Percentiles rank a stretch among this genome's conserved stretches.
These are phyloP conservation scores for Aureoboletus auriporus DNA, from an alignment of 768 basidiomycete genomes.

Conservation along the genomic window DNA sequence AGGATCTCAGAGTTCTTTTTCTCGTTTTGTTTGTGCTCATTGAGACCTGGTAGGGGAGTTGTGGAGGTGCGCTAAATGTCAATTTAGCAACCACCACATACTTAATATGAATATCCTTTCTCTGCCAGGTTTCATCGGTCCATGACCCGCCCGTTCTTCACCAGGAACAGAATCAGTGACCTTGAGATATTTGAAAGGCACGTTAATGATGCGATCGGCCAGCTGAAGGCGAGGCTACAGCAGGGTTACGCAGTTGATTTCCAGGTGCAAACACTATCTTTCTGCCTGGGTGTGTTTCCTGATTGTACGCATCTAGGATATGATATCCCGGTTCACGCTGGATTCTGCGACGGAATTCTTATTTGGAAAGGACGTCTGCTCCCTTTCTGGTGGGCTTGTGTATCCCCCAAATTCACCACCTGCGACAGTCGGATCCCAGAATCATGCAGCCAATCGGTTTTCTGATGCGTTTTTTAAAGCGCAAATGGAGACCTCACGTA, in stretches of 20 bases:
- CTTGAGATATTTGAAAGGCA: conserved; percentile 55
- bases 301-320: conserved; percentile 34
- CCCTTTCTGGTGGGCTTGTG: conserved; percentile 44
- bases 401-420: conserved; percentile 36
- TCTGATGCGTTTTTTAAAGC: conserved; percentile 47
- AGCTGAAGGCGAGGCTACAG: conserved; percentile 38
- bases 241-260: conserved; percentile 54
- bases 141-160: conserved; percentile 62
- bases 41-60: conserved; percentile 37
- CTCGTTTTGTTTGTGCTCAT: not conserved
- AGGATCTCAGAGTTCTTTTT: not conserved
- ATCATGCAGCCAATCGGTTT: conserved; percentile 40
- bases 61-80: conserved; percentile 46
- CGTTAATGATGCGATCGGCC: conserved; percentile 42
- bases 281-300: not conserved
- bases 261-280: conserved; percentile 34
- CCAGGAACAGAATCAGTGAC: conserved; percentile 46
- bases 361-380: conserved; percentile 45
- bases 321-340: conserved; percentile 53
- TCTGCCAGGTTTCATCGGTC: conserved; percentile 48
- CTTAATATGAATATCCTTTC: not conserved
- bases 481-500: conserved; percentile 38
- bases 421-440: conserved; percentile 7
- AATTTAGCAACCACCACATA: not conserved
- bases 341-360: conserved; percentile 59